Base-by-base conservation (phyloP, 2,329 filamentous ascomycete species). In the Botrytis byssoidea region DNA sequence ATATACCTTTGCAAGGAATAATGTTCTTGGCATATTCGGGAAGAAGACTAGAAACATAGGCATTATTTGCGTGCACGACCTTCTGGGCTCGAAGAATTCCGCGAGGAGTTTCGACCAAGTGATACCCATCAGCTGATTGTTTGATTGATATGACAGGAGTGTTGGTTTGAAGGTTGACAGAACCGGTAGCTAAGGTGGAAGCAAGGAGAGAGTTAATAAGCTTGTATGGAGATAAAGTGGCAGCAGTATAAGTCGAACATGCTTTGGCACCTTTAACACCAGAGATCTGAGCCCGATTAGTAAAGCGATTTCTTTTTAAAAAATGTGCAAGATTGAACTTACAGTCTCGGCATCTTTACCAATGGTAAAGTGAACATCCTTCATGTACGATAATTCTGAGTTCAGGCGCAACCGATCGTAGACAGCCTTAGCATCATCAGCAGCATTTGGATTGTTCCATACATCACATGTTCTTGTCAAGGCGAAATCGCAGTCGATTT, bases 31-130 rank as follows among this genome's bases (percentile, higher is more conserved):
- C 16, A 59, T 76, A 77, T 86, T 85, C 80, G 0, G 89, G 89
- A 1, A 90, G 82, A 8, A 93, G 79, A 20, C 86, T 85, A 1
- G 89, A 86, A 0, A 90, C 91, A 80, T 92, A 93, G 20, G 84
- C 91, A 77, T 93, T 93, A 1, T 89, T 92, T 20, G 90, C 90
- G 61, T 91, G 84, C 40, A 93, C 83, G 29, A 93, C 83, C 51
- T 85, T 86, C 32, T 82, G 83, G 1, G 90, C 84, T 12, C 77
- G 80, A 70, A 91, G 85, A 0, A 74, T 78, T 14, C 91, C 91
- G 29, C 90, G 85, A 0, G 83, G 78, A 2, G 90, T 92, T 16
- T 83, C 79, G 2, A 90, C 81, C 1, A 80, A 83, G 83, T 86
- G 88, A 25, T 76, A 75, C 8, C 79, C 67, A 42, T 42, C 76